A percentile compares a stretch with the other conserved stretches of the same genome.
These are phyloP conservation scores for Alternaria sp. DNA, from an alignment of 2,329 filamentous ascomycete genomes.

Conservation along the genomic window DNA sequence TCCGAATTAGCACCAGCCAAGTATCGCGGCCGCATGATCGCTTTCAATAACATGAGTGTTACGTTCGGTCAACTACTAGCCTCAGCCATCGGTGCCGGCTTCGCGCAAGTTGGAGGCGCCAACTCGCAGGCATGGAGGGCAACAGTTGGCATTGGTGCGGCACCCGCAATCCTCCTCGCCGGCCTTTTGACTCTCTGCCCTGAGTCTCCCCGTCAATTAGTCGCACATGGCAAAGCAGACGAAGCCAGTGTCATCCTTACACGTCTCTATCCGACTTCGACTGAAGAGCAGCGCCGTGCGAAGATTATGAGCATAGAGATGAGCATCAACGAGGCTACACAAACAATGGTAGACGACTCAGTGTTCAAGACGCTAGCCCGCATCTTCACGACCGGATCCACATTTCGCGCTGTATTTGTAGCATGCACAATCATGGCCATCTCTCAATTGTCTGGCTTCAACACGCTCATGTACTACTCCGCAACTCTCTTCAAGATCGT, in stretches of 20 bases:
- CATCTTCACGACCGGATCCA: conserved; percentile 45
- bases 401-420: conserved; percentile 45
- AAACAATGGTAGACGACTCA: conserved; percentile 43
- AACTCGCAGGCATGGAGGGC: conserved; percentile 46
- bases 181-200: conserved; percentile 48
- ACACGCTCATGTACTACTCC: conserved; percentile 84
- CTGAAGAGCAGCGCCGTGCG: conserved; percentile 34
- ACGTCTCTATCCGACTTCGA: conserved; percentile 45
- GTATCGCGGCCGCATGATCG: conserved; percentile 49
- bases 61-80: conserved; percentile 45
- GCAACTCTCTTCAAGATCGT: conserved; percentile 62
- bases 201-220: conserved; percentile 49
- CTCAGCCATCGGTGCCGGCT: conserved; percentile 44
- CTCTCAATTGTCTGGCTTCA: conserved; percentile 56
- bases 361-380: conserved; percentile 41
- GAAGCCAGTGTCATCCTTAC: conserved; percentile 44
- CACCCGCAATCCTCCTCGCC: conserved; percentile 47
- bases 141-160: conserved; percentile 49
- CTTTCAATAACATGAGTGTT: conserved; percentile 48
- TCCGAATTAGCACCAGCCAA: conserved; percentile 41
- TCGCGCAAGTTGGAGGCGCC: conserved; percentile 45
- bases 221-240: conserved; percentile 44
- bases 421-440: conserved; percentile 52
- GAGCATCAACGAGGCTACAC: conserved; percentile 44
- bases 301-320: conserved; percentile 41